A percentile compares a stretch with the other conserved stretches of the same genome.
phyloP scores from a whole-genome alignment of 768 basidiomycete genomes.

The Tulasnella sp. region DNA sequence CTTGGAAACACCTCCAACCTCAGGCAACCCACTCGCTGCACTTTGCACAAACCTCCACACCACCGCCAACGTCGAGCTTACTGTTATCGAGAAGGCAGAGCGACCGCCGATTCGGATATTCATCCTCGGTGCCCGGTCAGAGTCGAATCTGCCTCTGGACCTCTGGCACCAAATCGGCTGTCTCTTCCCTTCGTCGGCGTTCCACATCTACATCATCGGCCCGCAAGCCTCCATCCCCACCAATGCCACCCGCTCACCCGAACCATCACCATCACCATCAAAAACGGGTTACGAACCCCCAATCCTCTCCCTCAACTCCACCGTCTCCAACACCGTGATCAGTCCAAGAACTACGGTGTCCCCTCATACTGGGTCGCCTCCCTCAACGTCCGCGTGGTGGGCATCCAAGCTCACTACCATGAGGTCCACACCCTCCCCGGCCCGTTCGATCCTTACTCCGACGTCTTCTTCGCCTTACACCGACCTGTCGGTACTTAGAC shows the following conservation, averaged over 20 bases:
- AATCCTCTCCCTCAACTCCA: constrained; percentile 62
- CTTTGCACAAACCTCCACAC: constrained; percentile 87
- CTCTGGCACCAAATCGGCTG: constrained; percentile 92
- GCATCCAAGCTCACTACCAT: constrained; percentile 72
- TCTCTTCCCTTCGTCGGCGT: constrained; percentile 84
- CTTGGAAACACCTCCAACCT: too few relatives aligned
- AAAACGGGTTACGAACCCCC: constrained; percentile 40
- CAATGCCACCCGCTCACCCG: constrained; percentile 27
- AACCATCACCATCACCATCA: constrained; percentile 37
- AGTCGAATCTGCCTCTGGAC: constrained; percentile 88
- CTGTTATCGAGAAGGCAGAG: constrained; percentile 50
- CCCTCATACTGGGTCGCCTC: constrained; percentile 87
- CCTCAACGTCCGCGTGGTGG: constrained; percentile 77
- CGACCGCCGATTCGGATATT: constrained; percentile 80
- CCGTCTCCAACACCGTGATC: constrained; percentile 59
- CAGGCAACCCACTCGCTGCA: constrained; percentile 84
- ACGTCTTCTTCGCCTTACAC: constrained; percentile 85
- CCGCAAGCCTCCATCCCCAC: constrained; percentile 86
- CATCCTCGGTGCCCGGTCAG: constrained; percentile 89
- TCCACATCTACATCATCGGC: constrained; percentile 93
- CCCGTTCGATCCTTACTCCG: constrained; percentile 81
- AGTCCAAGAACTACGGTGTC: constrained; percentile 68
- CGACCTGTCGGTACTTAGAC: neutral
- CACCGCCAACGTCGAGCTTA: constrained; percentile 69
- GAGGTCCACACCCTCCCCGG: constrained; percentile 81